Base-by-base conservation (phyloP, 345 rosid genomes). In the Cardamine chenopodiifolia region DNA sequence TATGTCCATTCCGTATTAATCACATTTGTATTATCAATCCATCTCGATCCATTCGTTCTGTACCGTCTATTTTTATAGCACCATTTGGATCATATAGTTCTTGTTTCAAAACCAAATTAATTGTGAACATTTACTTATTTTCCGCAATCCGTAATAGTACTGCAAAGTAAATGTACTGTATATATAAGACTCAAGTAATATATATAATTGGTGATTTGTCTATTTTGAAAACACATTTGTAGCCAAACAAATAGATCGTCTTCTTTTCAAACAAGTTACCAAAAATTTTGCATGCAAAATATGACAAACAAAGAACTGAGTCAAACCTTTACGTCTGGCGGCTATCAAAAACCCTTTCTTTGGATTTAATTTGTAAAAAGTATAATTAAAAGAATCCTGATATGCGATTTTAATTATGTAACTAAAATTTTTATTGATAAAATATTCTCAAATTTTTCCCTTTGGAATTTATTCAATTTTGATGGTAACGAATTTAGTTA, bases 181-280 rank as follows among this genome's bases (percentile, higher is more conserved):
- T n/a, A 50, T 8, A 62, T 40, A 34, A 34, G 8, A 42, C 15
- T 14, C 23, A 52, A 12, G 14, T 50, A 31, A 52, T 23, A 34
- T 11, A 34, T 34, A 0, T 25, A 53, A 23, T 52, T 35, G 62
- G 31, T 10, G 23, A 67, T n/a, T 35, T n/a, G 35, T 67, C 35
- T 34, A 35, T 23, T 48, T 23, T 53, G 25, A n/a, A 26, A 54
- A 17, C 19, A 17, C 14, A 17, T 65, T 8, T 68, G 18, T 11
- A 39, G 53, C 31, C 25, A 18, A 17, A 55, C 53, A 54, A 25
- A 37, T 37, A n/a, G 37, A 68, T 68, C 23, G 13, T 54, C 40
- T 55, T 55, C 14, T 66, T 47, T 14, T 31, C 65, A 61, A 71
- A 62, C 53, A 62, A 61, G 31, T 18, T 13, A 39, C 42, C 53